These are phyloP conservation scores for Russula ochroleuca DNA, from an alignment of 768 basidiomycete species.

Conservation along the genomic window DNA sequence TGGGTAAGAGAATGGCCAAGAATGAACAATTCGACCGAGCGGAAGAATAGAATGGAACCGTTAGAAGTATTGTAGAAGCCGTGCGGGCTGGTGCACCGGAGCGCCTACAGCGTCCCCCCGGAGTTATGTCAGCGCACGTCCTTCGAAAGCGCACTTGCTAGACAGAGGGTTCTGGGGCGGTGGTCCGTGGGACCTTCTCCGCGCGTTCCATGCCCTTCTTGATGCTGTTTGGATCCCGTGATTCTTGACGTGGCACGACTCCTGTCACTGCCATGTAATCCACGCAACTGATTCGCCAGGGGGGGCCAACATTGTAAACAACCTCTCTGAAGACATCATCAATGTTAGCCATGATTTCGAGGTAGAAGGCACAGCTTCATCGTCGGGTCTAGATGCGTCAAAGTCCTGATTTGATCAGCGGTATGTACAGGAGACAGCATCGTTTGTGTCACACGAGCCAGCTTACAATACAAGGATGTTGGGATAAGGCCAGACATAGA, in stretches of 20 bases:
- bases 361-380: slow-evolving; percentile 4
- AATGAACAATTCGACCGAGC: slow-evolving; percentile 12
- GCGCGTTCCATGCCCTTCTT: slow-evolving; percentile 6
- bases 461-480: not conserved
- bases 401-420: not conserved
- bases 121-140: slow-evolving; percentile 4
- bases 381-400: not conserved
- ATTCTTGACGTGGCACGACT: slow-evolving; percentile 12
- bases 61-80: slow-evolving; percentile 11
- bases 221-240: slow-evolving; percentile 1
- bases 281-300: slow-evolving; percentile 20
- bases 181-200: slow-evolving; percentile 17
- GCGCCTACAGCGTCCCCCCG: slow-evolving; percentile 13
- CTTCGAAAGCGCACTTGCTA: slow-evolving; percentile 9
- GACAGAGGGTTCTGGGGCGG: not conserved
- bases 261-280: not conserved
- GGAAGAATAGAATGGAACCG: slow-evolving; percentile 16
- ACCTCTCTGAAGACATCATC: slow-evolving; percentile 11
- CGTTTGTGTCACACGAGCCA: not conserved
- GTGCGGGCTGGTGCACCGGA: slow-evolving; percentile 6
- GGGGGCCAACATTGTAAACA: slow-evolving; percentile 8
- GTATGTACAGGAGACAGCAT: slow-evolving; percentile 1
- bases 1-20: slow-evolving; percentile 6
- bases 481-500: not conserved
- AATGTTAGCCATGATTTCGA: slow-evolving; percentile 3